Percentiles rank a stretch among this genome's conserved stretches.
Conservation (phyloP, 495 filamentous ascomycete genomes). For the Pyrenopolyporus hunteri region DNA sequence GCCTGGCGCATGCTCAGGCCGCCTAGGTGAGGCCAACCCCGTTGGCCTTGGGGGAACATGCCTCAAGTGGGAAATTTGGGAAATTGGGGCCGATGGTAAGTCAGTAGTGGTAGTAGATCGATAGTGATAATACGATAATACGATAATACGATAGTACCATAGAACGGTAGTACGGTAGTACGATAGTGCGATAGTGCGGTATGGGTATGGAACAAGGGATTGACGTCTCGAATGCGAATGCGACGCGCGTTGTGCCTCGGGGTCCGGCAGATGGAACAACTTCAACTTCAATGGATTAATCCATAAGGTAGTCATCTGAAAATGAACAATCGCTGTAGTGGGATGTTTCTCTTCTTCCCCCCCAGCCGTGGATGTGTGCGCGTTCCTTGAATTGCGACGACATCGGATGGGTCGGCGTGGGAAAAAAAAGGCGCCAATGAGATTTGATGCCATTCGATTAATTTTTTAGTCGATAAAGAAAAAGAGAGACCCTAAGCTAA, state of each 20-base stretch:
- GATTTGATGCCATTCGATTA: conserved; percentile 12
- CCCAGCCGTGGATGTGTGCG: conserved; percentile 30
- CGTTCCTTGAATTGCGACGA: conserved; percentile 28
- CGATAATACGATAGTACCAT: too few relatives aligned
- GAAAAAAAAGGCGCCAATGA: conserved; percentile 9
- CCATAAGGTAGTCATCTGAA: too few relatives aligned
- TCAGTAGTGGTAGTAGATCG: too few relatives aligned
- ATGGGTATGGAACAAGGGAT: background rate
- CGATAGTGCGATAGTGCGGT: background rate
- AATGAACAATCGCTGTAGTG: too few relatives aligned
- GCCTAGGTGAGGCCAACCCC: conserved; percentile 36
- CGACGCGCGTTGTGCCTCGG: conserved; percentile 2
- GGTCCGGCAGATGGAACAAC: background rate
- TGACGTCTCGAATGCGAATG: too few relatives aligned
- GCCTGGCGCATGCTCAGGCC: conserved; percentile 37
- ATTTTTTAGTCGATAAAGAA: conserved; percentile 4
- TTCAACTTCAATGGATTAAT: too few relatives aligned
- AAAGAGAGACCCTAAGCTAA: conserved; percentile 9
- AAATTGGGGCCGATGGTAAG: too few relatives aligned
- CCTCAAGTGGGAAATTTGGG: background rate
- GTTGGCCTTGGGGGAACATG: conserved; percentile 37
- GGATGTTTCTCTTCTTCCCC: too few relatives aligned
- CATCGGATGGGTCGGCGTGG: conserved; percentile 32
- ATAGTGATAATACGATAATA: too few relatives aligned
- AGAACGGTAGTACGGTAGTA: background rate